Base-by-base conservation (phyloP, 768 basidiomycete species). In the Calocera viscosa region DNA sequence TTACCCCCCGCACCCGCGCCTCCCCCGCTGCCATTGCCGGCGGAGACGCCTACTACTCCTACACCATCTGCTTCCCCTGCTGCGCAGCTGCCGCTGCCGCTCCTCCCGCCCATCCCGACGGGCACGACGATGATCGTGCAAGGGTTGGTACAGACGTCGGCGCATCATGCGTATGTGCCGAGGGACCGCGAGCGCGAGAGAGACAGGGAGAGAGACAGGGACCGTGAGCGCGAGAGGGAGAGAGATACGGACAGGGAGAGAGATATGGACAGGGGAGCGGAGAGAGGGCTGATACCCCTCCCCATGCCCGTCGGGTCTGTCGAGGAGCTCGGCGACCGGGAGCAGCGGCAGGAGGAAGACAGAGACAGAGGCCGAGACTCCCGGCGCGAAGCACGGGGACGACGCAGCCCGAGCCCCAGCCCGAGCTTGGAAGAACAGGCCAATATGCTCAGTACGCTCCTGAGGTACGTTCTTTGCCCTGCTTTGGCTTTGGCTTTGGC, bases 401-500 rank as follows among this genome's bases (percentile, higher is more conserved):
- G 43, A 19, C 16, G 43, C 16, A 47, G 43, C 43, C 53, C 53
- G 24, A 60, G 53, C 30, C 53, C 53, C 2, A 60, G 26, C 26
- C 53, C 53, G 30, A 60, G 53, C 26, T 19, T 60, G 11, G 53
- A 60, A 30, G 53, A 60, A 30, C 53, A 60, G 30, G 53, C 53
- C 2, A 60, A 60, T 60, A 60, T 91, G 12, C 77, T 91, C 32
- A 90, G 89, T 26, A 90, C 89, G n/a, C 75, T 91, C 17, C 78
- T 91, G 34, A 91, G 89, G 89, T 89, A 72, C 63, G 82, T 77
- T 1, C 16, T 26, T 34, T 66, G 34, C 49, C 39, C 65, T 28
- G 63, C 49, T 41, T 40, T 14, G 35, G 35, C 5, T 38, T n/a
- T n/a, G n/a, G n/a, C n/a, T 64, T 60, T 34, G 19, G 33, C 34